These are phyloP conservation scores for Exophiala lecanii-corni DNA, from an alignment of 2,329 filamentous ascomycete genomes.

Conservation along the genomic window DNA sequence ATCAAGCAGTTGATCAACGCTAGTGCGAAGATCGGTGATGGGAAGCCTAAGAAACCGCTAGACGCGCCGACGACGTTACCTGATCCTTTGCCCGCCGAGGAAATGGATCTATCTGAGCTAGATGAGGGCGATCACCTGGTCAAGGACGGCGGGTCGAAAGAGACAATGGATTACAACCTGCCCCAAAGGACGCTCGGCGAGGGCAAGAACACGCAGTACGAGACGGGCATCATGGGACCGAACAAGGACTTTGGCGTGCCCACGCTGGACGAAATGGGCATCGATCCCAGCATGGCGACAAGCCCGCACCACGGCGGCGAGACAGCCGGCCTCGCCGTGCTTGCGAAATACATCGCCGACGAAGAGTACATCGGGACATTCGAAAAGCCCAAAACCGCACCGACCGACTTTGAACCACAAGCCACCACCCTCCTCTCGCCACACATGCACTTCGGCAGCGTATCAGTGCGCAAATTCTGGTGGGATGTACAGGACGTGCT, in stretches of 20 bases:
- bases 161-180: slow-evolving; percentile 57
- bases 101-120: slow-evolving; percentile 47
- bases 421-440: slow-evolving; percentile 70
- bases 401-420: slow-evolving; percentile 67
- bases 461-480: slow-evolving; percentile 68
- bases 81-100: slow-evolving; percentile 50
- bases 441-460: slow-evolving; percentile 67
- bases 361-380: slow-evolving; percentile 68
- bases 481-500: slow-evolving; percentile 64
- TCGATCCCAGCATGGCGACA: slow-evolving; percentile 52
- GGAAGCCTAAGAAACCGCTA: slow-evolving; percentile 57
- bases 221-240: slow-evolving; percentile 57
- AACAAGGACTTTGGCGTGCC: slow-evolving; percentile 66
- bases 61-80: slow-evolving; percentile 57
- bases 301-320: slow-evolving; percentile 70
- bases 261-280: slow-evolving; percentile 66
- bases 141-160: slow-evolving; percentile 46
- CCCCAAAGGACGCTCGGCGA: slow-evolving; percentile 44
- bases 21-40: slow-evolving; percentile 46
- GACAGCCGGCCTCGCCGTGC: slow-evolving; percentile 53
- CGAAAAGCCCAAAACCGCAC: slow-evolving; percentile 70
- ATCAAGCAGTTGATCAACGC: slow-evolving; percentile 63
- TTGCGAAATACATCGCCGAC: slow-evolving; percentile 58
- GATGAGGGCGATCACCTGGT: slow-evolving; percentile 32
- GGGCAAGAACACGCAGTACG: slow-evolving; percentile 53